These are phyloP conservation scores for Dothistroma septosporum DNA, from an alignment of 2,329 filamentous ascomycete genomes.

Conservation along the genomic window DNA sequence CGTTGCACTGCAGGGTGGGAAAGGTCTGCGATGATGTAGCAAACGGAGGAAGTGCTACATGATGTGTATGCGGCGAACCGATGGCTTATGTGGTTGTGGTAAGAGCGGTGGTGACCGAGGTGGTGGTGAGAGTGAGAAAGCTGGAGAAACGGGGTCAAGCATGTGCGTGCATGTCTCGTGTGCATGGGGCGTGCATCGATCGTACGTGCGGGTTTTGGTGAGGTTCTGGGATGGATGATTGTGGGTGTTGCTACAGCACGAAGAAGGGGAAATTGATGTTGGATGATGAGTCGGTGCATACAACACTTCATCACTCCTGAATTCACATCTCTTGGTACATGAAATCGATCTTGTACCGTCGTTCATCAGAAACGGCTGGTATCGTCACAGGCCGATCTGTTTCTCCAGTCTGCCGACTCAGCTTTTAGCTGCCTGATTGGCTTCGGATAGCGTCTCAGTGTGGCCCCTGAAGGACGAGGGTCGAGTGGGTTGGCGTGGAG, in stretches of 20 bases:
- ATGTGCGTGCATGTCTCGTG: background rate
- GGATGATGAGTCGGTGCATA: background rate
- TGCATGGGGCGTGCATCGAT: background rate
- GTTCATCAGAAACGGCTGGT: background rate
- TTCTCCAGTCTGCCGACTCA: slow-evolving; percentile 2
- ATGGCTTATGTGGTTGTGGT: background rate
- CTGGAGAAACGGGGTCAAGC: background rate
- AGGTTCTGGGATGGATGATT: background rate
- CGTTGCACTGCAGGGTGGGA: background rate
- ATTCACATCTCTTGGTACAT: background rate
- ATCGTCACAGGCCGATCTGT: background rate
- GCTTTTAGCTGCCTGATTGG: slow-evolving; percentile 3
- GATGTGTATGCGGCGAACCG: background rate
- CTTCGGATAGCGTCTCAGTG: background rate
- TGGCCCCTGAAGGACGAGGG: background rate
- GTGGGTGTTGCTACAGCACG: background rate
- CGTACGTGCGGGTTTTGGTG: background rate
- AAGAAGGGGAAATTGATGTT: background rate
- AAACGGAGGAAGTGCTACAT: background rate
- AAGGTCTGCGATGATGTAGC: background rate
- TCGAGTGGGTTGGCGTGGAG: background rate
- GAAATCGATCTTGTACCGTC: background rate
- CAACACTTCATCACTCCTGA: background rate
- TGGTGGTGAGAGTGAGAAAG: background rate
- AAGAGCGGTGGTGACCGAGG: background rate